A percentile compares a stretch with the other conserved stretches of the same genome.
These are phyloP conservation scores for Hansenula sp. DNA, from an alignment of 1,139 yeast genomes.

Conservation along the genomic window DNA sequence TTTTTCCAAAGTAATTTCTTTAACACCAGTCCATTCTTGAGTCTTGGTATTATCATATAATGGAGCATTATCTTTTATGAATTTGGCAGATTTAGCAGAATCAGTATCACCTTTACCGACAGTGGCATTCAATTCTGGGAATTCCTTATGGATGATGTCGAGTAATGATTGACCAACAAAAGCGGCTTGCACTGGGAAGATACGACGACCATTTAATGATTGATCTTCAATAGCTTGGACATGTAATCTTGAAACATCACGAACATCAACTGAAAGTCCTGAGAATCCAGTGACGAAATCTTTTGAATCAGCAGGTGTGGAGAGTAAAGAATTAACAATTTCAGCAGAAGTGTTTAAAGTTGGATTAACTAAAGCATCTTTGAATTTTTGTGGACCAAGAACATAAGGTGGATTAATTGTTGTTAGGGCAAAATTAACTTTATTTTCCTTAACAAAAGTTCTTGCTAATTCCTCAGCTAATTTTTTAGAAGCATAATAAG, in stretches of 20 bases:
- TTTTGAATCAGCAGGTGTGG: conserved; percentile 20
- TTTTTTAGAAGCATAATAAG: conserved; percentile 49
- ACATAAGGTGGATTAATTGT: conserved; percentile 50
- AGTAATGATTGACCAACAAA: conserved; percentile 25
- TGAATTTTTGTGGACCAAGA: conserved; percentile 43
- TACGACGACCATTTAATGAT: conserved; percentile 33
- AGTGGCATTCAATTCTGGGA: conserved; percentile 33
- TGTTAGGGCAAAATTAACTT: conserved; percentile 39
- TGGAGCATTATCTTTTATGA: background rate
- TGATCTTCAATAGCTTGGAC: conserved; percentile 34
- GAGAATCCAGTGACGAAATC: conserved; percentile 16
- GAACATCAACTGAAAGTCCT: conserved; percentile 36
- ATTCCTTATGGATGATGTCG: conserved; percentile 29
- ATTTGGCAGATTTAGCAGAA: conserved; percentile 21
- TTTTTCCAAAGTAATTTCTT: background rate
- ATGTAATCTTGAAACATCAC: conserved; percentile 42
- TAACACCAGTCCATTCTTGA: background rate
- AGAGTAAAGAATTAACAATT: conserved; percentile 21
- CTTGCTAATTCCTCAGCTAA: conserved; percentile 54
- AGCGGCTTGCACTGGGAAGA: conserved; percentile 16
- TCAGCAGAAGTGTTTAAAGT: conserved; percentile 39
- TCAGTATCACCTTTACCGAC: conserved; percentile 41
- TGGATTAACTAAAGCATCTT: conserved; percentile 26
- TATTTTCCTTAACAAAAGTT: conserved; percentile 39
- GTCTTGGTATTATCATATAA: background rate